Evolutionary conservation across 768 basidiomycete genomes (phyloP), one percentile per base, ranked within the genome.

Genomic region (Phlebiopsis flavidoalba): DNA sequence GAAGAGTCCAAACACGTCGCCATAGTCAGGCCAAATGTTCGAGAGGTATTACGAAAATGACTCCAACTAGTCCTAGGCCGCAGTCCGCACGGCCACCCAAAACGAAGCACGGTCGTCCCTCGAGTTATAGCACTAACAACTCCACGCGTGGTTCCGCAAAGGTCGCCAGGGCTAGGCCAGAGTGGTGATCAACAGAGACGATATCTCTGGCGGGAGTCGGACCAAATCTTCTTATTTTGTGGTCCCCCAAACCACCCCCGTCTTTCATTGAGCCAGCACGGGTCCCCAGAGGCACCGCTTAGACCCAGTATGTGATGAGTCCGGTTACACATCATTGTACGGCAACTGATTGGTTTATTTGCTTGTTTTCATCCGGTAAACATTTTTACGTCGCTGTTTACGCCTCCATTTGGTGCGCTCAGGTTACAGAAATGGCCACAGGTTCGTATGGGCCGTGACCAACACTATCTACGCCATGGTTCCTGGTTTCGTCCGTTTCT

Each of bases 241-340:
- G n/a, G n/a, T n/a, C n/a, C n/a, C n/a, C n/a, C n/a, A n/a, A 37
- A 53, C 46, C 53, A 24, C 40, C 22, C 14, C 31, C n/a, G n/a
- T n/a, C 24, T 49, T 19, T 60, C 11, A 54, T 14, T 8, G 37
- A 1, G 15, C 12, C 37, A n/a, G n/a, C n/a, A n/a, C n/a, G n/a
- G 6, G 35, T 31, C 19, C 17, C 52, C n/a, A n/a, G n/a, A 22
- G 19, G 35, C 51, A 53, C 62, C n/a, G n/a, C n/a, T n/a, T n/a
- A 98, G 96, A 97, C 70, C n/a, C 88, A 98, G 74, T 83, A 82
- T 74, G 95, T 98, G 24, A 82, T 91, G n/a, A n/a, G n/a, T 24
- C 93, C 97, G 8, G 97, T n/a, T 97, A 47, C 93, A 96, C 77
- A 98, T 99, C 67, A 91, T 99, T 70, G 87, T 98, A 35, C 84